Percentiles rank a stretch among this genome's conserved stretches.
phyloP scores from a whole-genome alignment of 2,329 filamentous ascomycete genomes.

The Neopestalotiopsis sp. region DNA sequence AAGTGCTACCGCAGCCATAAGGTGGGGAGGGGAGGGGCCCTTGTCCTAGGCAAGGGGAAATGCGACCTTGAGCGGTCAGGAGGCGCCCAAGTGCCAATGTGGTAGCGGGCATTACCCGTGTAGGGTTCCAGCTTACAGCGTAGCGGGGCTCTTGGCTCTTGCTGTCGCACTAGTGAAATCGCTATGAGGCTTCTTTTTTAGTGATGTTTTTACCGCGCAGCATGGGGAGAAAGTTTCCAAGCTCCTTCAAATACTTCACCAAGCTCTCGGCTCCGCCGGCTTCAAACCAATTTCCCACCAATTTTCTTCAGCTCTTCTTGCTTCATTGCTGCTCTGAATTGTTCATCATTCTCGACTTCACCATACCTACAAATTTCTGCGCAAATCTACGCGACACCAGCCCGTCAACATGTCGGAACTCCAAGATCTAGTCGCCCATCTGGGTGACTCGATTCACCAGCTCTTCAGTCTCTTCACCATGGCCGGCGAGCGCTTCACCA shows the following conservation, averaged over 20 bases:
- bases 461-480: conserved; percentile 32
- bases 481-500: conserved; percentile 43
- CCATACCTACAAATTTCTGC: neutral
- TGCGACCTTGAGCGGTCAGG: neutral
- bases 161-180: conserved; percentile 6
- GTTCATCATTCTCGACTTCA: neutral
- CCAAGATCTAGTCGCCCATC: conserved; percentile 34
- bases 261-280: neutral
- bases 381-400: neutral
- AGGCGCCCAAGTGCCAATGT: conserved; percentile 1
- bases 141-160: neutral
- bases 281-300: neutral
- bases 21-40: neutral
- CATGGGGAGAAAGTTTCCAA: conserved; percentile 7
- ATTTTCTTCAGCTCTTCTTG: conserved; percentile 6
- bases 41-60: conserved; percentile 1
- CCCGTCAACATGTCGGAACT: conserved; percentile 36
- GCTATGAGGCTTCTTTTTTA: conserved; percentile 2
- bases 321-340: neutral
- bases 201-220: conserved; percentile 7
- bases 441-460: conserved; percentile 34
- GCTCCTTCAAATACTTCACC: neutral
- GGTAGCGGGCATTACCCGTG: neutral
- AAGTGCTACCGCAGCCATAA: conserved; percentile 5
- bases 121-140: conserved; percentile 5